Evolutionary conservation across 805 yeast genomes (phyloP), one percentile per base, ranked within the genome.

Genomic region (Nakazawaea holstii): DNA sequence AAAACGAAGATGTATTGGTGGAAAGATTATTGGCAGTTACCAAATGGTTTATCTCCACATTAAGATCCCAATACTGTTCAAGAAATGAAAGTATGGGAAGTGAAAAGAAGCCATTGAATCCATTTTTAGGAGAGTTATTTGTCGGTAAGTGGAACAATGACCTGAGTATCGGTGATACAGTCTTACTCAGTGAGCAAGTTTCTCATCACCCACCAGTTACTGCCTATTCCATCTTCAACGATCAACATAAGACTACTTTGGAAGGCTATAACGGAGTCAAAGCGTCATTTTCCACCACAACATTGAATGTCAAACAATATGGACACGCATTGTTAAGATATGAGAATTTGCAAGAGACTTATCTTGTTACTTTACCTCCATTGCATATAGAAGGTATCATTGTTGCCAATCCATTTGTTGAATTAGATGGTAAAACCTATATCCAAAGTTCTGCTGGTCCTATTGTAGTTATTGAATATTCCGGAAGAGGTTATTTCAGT

Each of bases 151-250:
- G 97, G 96, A 68, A 67, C 3, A 88, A 81, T 54, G 53, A 59
- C 13, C 77, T 74, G 38, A 71, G 68, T 46, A 65, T 78, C 13
- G 96, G 96, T 37, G 95, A 87, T 52, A 87, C 96, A 26, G 67
- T 80, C 10, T 71, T 92, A 43, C 60, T 89, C 46, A 80, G 91
- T 53, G 99, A 94, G 67, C 99, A 94, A 68, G 97, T 94, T 11
- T 82, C 91, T 52, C 99, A 94, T 68, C 99, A 94, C 65, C 99
- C 99, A 14, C 98, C 99, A 26, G 84, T 87, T 32, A 91, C 98
- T n/a, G 97, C 94, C 6, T 94, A 90, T 62, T 79, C 90, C 38
- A 77, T 94, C 48, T 69, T 78, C 59, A 90, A 90, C 62, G 86
- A 82, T 52, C 78, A 80, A 58, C 75, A 84, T 63, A 75, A 82